phyloP scores from a whole-genome alignment of 257 asterid genomes.

The Nicotiana obtusifolia region DNA sequence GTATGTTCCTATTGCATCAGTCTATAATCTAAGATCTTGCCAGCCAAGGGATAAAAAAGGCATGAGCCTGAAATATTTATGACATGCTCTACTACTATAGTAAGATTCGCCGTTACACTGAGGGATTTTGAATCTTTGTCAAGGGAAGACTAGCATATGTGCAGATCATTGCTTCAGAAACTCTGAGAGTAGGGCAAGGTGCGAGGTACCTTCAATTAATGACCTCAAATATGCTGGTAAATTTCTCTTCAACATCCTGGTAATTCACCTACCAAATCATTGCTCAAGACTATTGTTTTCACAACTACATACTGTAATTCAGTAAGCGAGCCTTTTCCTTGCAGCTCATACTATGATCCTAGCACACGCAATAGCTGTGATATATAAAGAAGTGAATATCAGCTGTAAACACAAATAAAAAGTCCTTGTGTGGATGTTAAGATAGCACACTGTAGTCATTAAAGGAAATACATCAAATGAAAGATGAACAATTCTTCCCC shows the following conservation, averaged over 20 bases:
- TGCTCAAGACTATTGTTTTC: conserved; percentile 40
- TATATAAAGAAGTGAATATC: conserved; percentile 36
- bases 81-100: too few species aligned
- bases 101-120: neutral
- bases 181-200: conserved; percentile 22
- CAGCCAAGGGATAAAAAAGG: too few species aligned
- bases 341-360: conserved; percentile 56
- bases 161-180: conserved; percentile 28
- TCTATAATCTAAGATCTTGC: neutral
- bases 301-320: conserved; percentile 49
- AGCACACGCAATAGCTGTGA: conserved; percentile 45
- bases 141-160: conserved; percentile 22
- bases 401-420: conserved; percentile 23
- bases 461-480: neutral
- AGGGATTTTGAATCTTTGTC: neutral
- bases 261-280: conserved; percentile 42
- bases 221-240: conserved; percentile 15
- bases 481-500: neutral
- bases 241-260: conserved; percentile 11
- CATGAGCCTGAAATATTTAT: too few species aligned
- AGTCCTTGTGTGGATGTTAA: conserved; percentile 9
- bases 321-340: conserved; percentile 37
- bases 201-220: conserved; percentile 19
- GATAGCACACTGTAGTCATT: neutral
- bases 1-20: neutral